Evolutionary conservation across 306 rosid species (phyloP).

Genomic region (Chamaecrista fasciculata): DNA sequence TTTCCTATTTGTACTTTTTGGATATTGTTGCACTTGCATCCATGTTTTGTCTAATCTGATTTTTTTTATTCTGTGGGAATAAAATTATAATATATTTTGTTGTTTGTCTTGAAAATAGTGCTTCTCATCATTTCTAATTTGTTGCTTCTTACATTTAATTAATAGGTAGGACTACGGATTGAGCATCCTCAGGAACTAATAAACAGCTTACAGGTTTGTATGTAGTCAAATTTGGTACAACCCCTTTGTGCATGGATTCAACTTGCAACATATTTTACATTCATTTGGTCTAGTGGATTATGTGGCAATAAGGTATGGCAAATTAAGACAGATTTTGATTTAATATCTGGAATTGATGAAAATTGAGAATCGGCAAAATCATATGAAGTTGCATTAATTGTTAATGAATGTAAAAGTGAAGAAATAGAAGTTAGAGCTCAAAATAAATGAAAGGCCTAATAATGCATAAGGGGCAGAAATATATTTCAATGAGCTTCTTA

Average conservation of each 20-base stretch:
- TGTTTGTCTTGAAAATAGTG: constrained; percentile 20
- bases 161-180: constrained; percentile 89
- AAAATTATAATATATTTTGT: constrained; percentile 12
- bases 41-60: constrained; percentile 9
- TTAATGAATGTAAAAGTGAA: background rate
- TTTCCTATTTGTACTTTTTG: constrained; percentile 9
- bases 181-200: constrained; percentile 96
- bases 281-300: background rate
- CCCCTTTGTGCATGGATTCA: background rate
- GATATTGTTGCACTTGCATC: constrained; percentile 21
- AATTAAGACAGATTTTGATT: background rate
- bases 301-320: background rate
- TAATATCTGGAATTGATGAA: background rate
- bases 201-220: constrained; percentile 80
- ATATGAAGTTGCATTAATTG: background rate
- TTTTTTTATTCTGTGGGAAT: constrained; percentile 6
- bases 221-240: constrained; percentile 5
- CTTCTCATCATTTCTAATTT: constrained; percentile 9
- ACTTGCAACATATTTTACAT: background rate
- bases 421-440: background rate
- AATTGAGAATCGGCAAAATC: background rate
- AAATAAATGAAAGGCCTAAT: background rate
- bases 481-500: background rate
- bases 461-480: background rate
- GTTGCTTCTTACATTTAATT: constrained; percentile 29